A percentile compares a stretch with the other conserved stretches of the same genome.
Evolutionary conservation across 1,284 basidiomycete genomes (phyloP).

Genomic region (Ceratobasidium sp.): DNA sequence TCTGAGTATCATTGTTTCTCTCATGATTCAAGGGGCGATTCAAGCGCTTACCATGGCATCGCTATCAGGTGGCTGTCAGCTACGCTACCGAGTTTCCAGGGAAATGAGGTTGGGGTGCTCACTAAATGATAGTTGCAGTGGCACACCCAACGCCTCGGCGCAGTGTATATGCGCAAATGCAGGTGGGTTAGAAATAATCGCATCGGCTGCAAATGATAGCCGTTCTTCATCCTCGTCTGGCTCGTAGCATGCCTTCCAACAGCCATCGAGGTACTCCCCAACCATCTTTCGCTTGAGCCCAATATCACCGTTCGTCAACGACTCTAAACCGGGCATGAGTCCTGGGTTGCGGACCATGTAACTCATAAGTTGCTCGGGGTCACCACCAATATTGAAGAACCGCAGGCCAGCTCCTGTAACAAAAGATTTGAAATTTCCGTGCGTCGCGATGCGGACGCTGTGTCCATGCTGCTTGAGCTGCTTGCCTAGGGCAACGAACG

Average conservation of each 20-base stretch:
- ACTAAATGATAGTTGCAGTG: conserved; percentile 65
- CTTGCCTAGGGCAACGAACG: conserved; percentile 68
- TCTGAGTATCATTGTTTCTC: background rate
- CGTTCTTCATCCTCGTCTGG: conserved; percentile 55
- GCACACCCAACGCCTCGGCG: conserved; percentile 68
- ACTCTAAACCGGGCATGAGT: conserved; percentile 59
- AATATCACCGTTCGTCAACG: conserved; percentile 58
- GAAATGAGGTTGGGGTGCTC: conserved; percentile 46
- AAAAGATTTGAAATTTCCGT: conserved; percentile 65
- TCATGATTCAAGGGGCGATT: background rate
- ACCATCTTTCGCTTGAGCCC: conserved; percentile 58
- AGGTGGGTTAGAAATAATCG: conserved; percentile 70
- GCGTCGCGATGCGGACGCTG: conserved; percentile 69
- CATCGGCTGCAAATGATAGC: conserved; percentile 61
- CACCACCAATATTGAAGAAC: conserved; percentile 64
- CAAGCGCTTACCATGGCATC: conserved; percentile 65
- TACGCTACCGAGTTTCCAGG: conserved; percentile 7
- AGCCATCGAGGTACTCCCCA: conserved; percentile 62
- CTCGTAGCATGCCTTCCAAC: conserved; percentile 60
- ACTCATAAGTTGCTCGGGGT: conserved; percentile 66
- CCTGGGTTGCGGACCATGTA: conserved; percentile 67
- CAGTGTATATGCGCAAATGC: conserved; percentile 69
- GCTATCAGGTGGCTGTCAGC: conserved; percentile 50
- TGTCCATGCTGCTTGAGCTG: conserved; percentile 62
- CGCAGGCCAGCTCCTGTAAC: conserved; percentile 60